Evolutionary conservation across 371 early-diverging fungal genomes (phyloP), one percentile per base, ranked within the genome.

Genomic region (Mucor plumbeus): DNA sequence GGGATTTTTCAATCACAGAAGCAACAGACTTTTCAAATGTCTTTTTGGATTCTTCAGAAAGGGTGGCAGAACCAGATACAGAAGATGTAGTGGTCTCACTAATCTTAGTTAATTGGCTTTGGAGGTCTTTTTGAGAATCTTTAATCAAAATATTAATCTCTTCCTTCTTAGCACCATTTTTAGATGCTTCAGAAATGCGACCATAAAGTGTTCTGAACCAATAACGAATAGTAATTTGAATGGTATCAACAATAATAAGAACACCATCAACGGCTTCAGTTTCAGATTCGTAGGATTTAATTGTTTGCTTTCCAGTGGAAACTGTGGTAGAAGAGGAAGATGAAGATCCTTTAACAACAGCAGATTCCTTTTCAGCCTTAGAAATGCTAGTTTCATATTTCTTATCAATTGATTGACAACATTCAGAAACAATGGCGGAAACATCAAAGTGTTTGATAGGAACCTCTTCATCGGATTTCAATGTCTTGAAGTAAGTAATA

Each of bases 151-250:
- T 41, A 15, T 44, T 34, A 34, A 75, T 67, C 5, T 66, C 67
- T 13, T 72, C 72, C 7, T 63, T 62, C 36, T 41, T 60, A 8
- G 64, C 70, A 4, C 64, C 64, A 14, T 66, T 60, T 54, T 75
- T 60, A 0, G 57, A 53, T 9, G 69, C 72, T 5, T 64, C 47
- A 15, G 47, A 19, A 4, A 75, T 44, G 15, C 64, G 66, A 19
- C 47, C 34, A 21, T 63, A 63, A 17, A 75, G 60, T 17, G 57
- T 61, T 36, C 53, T 72, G 34, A 66, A 61, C 72, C 72, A 75
- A 34, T 69, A 72, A 47, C 67, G 75, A 21, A 75, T 64, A 31
- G 65, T 64, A 10, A 71, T 40, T 11, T 68, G 65, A 19, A 71
- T 59, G 35, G 61, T 75, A 5, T 71, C 65, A 11, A 74, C 60